phyloP scores from a whole-genome alignment of 495 filamentous ascomycete species.

The Staphylotrichum tortipilum region DNA sequence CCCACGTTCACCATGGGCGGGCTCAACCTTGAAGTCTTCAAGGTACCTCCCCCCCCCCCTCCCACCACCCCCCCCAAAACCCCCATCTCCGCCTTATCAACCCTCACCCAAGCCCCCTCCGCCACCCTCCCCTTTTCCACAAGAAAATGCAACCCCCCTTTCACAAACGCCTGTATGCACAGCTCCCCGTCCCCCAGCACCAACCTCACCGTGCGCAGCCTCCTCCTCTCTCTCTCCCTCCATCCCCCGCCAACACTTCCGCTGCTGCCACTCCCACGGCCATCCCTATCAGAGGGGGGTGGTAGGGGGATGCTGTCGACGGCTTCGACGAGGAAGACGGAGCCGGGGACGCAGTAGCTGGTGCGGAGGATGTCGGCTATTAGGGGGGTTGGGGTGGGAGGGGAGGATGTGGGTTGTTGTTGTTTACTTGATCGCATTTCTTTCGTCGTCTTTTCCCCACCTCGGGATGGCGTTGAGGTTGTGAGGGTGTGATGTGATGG shows the following conservation, averaged over 20 bases:
- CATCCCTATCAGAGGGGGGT: neutral
- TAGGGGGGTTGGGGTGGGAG: constrained; percentile 20
- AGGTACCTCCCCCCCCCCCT: constrained; percentile 23
- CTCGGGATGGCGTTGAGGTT: no score
- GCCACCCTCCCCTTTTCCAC: constrained; percentile 29
- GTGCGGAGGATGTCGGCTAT: constrained; percentile 38
- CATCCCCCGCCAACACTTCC: no score
- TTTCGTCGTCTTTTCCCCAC: no score
- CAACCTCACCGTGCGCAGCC: constrained; percentile 18
- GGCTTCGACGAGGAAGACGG: constrained; percentile 37
- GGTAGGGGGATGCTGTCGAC: constrained; percentile 25
- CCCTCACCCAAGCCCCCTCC: constrained; percentile 34
- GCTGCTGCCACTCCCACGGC: neutral
- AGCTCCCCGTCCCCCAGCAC: constrained; percentile 38
- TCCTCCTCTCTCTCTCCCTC: neutral
- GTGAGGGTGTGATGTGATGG: no score
- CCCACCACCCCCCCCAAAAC: constrained; percentile 16
- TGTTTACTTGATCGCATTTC: neutral
- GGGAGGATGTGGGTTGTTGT: constrained; percentile 8
- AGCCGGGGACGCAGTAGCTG: constrained; percentile 29
- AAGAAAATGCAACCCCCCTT: constrained; percentile 27
- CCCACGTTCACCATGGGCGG: no score
- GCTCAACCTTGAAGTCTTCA: no score
- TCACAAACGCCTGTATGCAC: constrained; percentile 36
- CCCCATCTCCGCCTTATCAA: constrained; percentile 24